Evolutionary conservation across 2,329 filamentous ascomycete species (phyloP), one percentile per base, ranked within the genome.

Genomic region (Arthrocladium fulminans): DNA sequence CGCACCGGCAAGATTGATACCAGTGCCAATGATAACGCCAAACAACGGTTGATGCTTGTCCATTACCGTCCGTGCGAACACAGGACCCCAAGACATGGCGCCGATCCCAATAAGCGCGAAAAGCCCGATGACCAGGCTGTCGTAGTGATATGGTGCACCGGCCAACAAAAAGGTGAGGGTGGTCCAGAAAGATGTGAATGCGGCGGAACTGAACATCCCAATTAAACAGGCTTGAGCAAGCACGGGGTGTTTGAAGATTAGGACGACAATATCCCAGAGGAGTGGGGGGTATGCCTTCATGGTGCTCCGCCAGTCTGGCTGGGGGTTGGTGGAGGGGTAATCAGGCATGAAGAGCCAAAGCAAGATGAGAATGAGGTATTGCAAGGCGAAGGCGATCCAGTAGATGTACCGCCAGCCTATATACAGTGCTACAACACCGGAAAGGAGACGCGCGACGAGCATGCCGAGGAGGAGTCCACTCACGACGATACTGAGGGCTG

Each of bases 131-230:
- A 75, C 71, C 0, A 87, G 62, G 0, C 83, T 79, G 0, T 73
- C 68, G 61, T 84, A 89, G 48, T 74, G 64, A 60, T 87, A 92
- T 0, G 86, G 86, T 2, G 75, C 66, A 0, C 76, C 81, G 0
- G 84, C 77, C 15, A 94, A 75, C 4, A 92, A 72, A 61, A 94
- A 94, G 0, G 85, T 90, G 29, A 92, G 65, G 0, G 86, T 90
- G 0, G 82, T 86, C 82, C 82, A 86, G 68, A 81, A 83, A 22
- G 65, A 70, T 2, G 81, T 85, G 61, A 85, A 85, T 1, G 76
- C 78, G 0, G 75, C 72, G 5, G 73, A 73, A 3, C 72, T 73
- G 54, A 81, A 74, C 59, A 87, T 81, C 0, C 77, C 74, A 20
- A 88, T 76, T 1, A 87, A 61, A 42, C 81, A 82, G 0, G 80